Percentiles rank a stretch among this genome's conserved stretches.
Conservation (phyloP, 2,329 filamentous ascomycete genomes). For the Apiospora kogelbergensis region DNA sequence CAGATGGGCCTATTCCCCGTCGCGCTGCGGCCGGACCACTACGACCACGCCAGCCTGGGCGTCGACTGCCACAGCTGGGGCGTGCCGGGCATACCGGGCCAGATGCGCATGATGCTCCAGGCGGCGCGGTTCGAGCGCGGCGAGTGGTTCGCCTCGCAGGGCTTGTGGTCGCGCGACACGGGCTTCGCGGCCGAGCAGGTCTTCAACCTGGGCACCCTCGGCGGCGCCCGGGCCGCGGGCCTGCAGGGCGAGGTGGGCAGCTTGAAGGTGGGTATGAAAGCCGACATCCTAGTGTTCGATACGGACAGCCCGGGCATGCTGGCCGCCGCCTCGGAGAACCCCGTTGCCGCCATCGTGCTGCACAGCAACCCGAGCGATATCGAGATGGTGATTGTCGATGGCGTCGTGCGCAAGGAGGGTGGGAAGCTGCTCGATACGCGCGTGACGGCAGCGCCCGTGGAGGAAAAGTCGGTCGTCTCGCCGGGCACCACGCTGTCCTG, state of each 20-base stretch:
- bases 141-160: conserved; percentile 24
- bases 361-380: conserved; percentile 19
- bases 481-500: conserved; percentile 13
- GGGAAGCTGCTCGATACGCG: conserved; percentile 14
- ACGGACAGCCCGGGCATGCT: conserved; percentile 15
- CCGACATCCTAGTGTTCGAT: conserved; percentile 50
- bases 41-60: conserved; percentile 32
- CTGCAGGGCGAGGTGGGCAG: conserved; percentile 43
- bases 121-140: conserved; percentile 29
- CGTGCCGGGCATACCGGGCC: conserved; percentile 29
- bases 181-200: conserved; percentile 39
- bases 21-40: conserved; percentile 31
- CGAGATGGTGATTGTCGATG: conserved; percentile 18
- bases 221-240: conserved; percentile 41
- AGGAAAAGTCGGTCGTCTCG: neutral
- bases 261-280: conserved; percentile 44
- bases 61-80: conserved; percentile 35
- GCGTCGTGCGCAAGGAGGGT: conserved; percentile 15
- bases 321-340: conserved; percentile 17
- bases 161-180: conserved; percentile 24
- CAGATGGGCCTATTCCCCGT: conserved; percentile 45
- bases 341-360: conserved; percentile 18
- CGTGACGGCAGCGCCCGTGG: conserved; percentile 10
- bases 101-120: conserved; percentile 35
- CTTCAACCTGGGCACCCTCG: conserved; percentile 50